Evolutionary conservation across 495 filamentous ascomycete species (phyloP), one percentile per base, ranked within the genome.

Genomic region (Cercophora scortea): DNA sequence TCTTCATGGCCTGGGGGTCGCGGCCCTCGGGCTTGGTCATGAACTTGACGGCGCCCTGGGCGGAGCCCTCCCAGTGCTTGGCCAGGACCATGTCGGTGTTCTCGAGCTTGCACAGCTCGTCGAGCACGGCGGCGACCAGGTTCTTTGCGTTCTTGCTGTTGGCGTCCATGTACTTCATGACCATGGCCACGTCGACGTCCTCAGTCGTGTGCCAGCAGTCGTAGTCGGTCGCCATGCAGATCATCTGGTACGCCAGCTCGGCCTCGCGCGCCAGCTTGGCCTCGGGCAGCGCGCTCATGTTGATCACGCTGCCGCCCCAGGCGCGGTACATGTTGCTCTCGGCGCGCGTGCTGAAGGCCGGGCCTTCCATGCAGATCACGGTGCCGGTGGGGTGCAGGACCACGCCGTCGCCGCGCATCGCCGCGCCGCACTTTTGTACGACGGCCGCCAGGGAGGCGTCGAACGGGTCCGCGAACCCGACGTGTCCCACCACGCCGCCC

Each of bases 221-320:
- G 62, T 99, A 99, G 71, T 99, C 93, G 18, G 93, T 99, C 32
- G 87, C 85, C 94, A 99, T 99, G 77, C 92, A 96, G 59, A 99
- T 92, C 81, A 96, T 92, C 73, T 92, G 89, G 64, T 96, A 96
- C 13, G 86, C 87, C 57, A 99, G 85, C 74, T 99, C 94, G 5
- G 94, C 94, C 75, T 99, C 93, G 34, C 87, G 79, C 32, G 93
- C 93, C 11, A 99, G 82, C 75, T 97, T 97, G 34, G 92, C 86
- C 74, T 99, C 93, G 19, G 93, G 93, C n/a, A 97, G 78, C 18
- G 86, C 83, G 48, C 87, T 91, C 93, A 99, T 99, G 77, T 96
- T 97, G 75, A 99, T 96, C 3, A 95, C 85, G 54, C 76, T 83
- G 44, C 89, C 90, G 64, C 89, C 90, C 86, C 88, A 94, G 45